Evolutionary conservation across 768 basidiomycete genomes (phyloP), one percentile per base, ranked within the genome.

Genomic region (Filobasidium wieringae): DNA sequence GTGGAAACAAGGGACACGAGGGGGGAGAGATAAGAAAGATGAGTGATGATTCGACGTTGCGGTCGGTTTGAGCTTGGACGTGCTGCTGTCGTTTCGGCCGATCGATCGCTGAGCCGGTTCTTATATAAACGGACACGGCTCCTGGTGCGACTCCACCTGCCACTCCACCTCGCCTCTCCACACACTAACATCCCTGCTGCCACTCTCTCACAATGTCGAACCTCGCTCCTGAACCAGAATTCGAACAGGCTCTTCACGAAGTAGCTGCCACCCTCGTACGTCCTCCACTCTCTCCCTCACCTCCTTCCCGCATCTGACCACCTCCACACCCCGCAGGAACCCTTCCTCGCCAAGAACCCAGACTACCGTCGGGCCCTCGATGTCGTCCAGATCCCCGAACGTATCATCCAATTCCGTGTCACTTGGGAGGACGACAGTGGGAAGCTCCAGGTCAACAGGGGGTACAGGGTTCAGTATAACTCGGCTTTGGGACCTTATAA

Each of bases 401-500:
- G 77, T 43, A 69, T 77, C 68, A 70, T 77, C 66, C 74, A 84
- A 69, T 85, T 86, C 81, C 82, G 84, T 65, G 83, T 86, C 53
- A 78, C 81, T 61, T 87, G 85, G 85, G 84, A 87, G 72, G 81
- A 84, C 67, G 84, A 86, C 68, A 73, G 81, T 62, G 82, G 82
- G 53, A 64, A 76, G 43, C 71, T 80, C 51, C 83, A 84, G 65
- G 84, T 85, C 66, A 84, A 85, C 78, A 77, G 80, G 57, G 85
- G 84, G 30, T 86, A 79, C 78, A 80, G 85, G 63, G 84, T 86
- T 53, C 66, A 84, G 81, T 86, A 82, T 78, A 84, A 84, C 79
- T 85, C 84, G 45, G 83, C 83, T 27, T 79, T 87, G 30, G 85
- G 85, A 55, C 85, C 85, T 40, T 85, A 85, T 79, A 84, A 85